Percentiles rank a stretch among this genome's conserved stretches.
phyloP scores from a whole-genome alignment of 768 basidiomycete species.

The Mycena sanguinolenta region DNA sequence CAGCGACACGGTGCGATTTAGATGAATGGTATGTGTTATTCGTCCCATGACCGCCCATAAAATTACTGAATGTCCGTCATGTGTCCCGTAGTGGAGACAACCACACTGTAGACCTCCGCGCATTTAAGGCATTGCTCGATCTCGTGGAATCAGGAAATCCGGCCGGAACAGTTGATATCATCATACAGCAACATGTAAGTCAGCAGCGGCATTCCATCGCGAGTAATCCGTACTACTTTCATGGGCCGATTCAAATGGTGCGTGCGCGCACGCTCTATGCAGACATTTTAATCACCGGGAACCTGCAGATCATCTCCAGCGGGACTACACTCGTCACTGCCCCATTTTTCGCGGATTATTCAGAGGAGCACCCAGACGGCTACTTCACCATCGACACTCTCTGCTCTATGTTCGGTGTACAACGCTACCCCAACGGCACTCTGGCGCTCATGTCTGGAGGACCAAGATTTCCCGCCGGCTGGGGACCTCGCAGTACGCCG shows the following conservation, averaged over 20 bases:
- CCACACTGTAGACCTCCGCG: neutral
- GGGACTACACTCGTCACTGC: neutral
- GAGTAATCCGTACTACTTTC: neutral
- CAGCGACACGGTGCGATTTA: neutral
- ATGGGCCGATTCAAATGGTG: neutral
- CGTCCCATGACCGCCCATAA: neutral
- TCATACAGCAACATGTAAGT: neutral
- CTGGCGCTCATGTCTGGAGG: neutral
- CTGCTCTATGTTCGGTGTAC: neutral
- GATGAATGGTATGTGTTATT: neutral
- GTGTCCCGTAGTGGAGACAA: neutral
- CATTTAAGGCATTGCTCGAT: neutral
- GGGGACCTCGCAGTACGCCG: neutral
- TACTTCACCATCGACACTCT: neutral
- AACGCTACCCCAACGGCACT: neutral
- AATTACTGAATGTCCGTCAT: neutral
- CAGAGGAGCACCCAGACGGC: neutral
- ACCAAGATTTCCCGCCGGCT: neutral
- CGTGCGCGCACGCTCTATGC: neutral
- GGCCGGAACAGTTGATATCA: neutral
- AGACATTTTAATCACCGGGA: neutral
- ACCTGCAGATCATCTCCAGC: neutral
- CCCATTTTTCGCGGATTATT: neutral
- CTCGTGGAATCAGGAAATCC: neutral
- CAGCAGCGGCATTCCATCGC: neutral